Evolutionary conservation across 495 filamentous ascomycete species (phyloP), one percentile per base, ranked within the genome.

Genomic region (Penicillium lividum): DNA sequence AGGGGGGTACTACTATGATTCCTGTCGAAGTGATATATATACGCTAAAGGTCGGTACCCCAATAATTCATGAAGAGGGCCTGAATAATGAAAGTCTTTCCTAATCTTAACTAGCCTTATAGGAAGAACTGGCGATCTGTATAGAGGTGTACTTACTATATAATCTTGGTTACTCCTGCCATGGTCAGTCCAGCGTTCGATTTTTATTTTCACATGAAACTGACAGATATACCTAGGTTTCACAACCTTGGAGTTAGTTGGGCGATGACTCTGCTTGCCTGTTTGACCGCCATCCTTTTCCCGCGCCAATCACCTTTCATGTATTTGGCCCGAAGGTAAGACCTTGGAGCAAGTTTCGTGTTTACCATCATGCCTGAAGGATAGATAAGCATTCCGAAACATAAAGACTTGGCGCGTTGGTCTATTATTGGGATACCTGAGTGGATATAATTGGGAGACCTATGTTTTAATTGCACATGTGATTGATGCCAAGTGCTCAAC

Each of bases 181-280:
- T 49, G 46, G 46, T 49, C 27, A 31, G 46, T 49, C 16, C 2
- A 47, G 22, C 7, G 29, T 5, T 16, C 7, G 15, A 16, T 33
- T 30, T 29, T 16, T 27, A 31, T 7, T n/a, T 49, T 33, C 28
- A 16, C 46, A 48, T 30, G 28, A 5, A 27, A 25, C 31, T 51
- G n/a, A 51, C 49, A 18, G 1, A 3, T 15, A 10, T 6, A 25
- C 15, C 1, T 16, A 0, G 6, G 49, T 51, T 51, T 27, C n/a
- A 40, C 8, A 40, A 51, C 16, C 22, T 51, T 3, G 31, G 49
- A 3, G 31, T 51, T 7, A 28, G 38, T 16, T 51, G 49, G 49
- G 49, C 49, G 4, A 51, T 40, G 49, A 40, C 31, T 9, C 33
- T 51, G 10, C 49, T 51, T 11, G 49, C 31, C 10, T 51, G 49